These are phyloP conservation scores for Mesembryanthemum crystallinum DNA, from an alignment of 148 eudicot genomes.

Conservation along the genomic window DNA sequence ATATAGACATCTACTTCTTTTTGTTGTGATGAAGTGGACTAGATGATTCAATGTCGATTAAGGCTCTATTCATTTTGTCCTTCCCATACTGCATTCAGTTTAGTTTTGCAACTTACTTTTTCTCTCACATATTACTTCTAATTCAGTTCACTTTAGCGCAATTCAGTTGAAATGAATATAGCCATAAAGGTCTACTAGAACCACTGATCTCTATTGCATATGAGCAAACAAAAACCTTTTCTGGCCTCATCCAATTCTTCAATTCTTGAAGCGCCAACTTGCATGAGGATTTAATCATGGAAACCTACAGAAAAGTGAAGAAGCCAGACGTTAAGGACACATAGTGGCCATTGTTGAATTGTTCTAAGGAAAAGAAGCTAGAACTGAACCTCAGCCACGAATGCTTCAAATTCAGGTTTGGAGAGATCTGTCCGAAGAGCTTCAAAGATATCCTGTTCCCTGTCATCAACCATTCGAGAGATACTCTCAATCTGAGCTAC, in stretches of 20 bases:
- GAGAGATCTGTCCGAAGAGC: conserved; percentile 59
- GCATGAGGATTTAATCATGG: conserved; percentile 42
- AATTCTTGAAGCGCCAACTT: conserved; percentile 44
- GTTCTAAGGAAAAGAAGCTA: background rate
- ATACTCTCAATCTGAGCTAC: conserved; percentile 44
- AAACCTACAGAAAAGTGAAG: conserved; percentile 33
- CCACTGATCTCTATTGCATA: too few relatives aligned
- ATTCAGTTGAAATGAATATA: too few relatives aligned
- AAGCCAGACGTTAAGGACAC: background rate
- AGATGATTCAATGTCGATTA: too few relatives aligned
- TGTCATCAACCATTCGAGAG: conserved; percentile 41
- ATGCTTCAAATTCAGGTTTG: conserved; percentile 56
- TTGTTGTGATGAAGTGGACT: too few relatives aligned
- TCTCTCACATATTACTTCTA: too few relatives aligned
- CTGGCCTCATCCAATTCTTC: conserved; percentile 59
- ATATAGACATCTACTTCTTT: too few relatives aligned
- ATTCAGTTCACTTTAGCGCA: too few relatives aligned
- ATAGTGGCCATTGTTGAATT: background rate
- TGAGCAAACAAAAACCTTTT: conserved; percentile 40
- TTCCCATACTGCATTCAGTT: too few relatives aligned
- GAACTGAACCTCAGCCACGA: conserved; percentile 45
- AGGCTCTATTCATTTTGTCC: too few relatives aligned
- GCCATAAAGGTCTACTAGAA: too few relatives aligned
- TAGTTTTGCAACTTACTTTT: too few relatives aligned
- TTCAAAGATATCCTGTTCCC: conserved; percentile 44